phyloP scores from a whole-genome alignment of 805 yeast species.

The Cephaloascus albidus region DNA sequence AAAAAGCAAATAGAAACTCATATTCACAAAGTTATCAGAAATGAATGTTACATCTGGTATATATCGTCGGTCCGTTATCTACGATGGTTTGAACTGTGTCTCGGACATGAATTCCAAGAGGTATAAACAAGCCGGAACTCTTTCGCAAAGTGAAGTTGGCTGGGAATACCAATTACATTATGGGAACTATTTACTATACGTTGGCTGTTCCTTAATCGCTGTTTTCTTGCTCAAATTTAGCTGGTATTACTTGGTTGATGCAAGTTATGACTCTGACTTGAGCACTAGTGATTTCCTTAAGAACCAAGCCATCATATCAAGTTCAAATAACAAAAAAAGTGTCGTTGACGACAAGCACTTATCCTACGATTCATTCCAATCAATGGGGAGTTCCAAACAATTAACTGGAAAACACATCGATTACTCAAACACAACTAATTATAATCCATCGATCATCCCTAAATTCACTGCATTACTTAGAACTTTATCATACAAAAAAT shows the following conservation, averaged over 20 bases:
- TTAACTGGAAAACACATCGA: background rate
- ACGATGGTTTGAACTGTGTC: background rate
- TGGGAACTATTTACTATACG: background rate
- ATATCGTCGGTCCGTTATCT: background rate
- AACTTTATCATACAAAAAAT: constrained; percentile 22
- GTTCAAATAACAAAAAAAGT: too few relatives aligned
- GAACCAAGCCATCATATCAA: background rate
- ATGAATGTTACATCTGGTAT: too few relatives aligned
- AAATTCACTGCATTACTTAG: constrained; percentile 6
- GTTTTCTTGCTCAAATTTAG: background rate
- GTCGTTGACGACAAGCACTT: background rate
- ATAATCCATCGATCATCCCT: background rate
- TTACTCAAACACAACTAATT: background rate
- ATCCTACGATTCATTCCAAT: background rate
- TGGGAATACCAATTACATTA: background rate
- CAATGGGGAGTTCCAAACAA: background rate
- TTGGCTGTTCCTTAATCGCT: background rate
- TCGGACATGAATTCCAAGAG: background rate
- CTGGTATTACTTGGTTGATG: background rate
- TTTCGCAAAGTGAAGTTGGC: background rate
- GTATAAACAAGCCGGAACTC: background rate
- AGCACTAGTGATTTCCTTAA: background rate
- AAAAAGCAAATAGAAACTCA: too few relatives aligned
- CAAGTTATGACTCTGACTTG: background rate
- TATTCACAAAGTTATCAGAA: too few relatives aligned